Evolutionary conservation across 495 filamentous ascomycete species (phyloP).

Genomic region (Penicillium chermesinum): DNA sequence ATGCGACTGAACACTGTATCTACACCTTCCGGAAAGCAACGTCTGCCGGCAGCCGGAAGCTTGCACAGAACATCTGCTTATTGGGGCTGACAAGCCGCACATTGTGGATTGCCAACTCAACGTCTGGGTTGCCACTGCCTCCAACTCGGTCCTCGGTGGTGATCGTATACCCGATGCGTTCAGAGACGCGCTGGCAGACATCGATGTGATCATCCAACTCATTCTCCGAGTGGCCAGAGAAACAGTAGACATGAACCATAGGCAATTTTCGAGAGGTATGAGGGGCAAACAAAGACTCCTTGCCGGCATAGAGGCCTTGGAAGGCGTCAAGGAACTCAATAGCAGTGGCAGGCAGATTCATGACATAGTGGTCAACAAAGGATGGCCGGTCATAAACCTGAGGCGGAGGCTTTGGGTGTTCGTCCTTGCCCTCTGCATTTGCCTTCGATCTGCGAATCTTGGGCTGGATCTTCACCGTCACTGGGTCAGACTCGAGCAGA

Average conservation of each 20-base stretch:
- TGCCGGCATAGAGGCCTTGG: constrained; percentile 69
- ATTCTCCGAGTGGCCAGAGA: constrained; percentile 69
- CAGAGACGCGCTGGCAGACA: constrained; percentile 64
- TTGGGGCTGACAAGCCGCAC: constrained; percentile 86
- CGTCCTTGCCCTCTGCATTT: constrained; percentile 16
- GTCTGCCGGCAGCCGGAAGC: constrained; percentile 73
- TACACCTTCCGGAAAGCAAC: constrained; percentile 62
- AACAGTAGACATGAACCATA: constrained; percentile 88
- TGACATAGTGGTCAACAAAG: constrained; percentile 83
- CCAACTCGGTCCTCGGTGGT: constrained; percentile 50
- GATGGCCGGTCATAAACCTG: constrained; percentile 51
- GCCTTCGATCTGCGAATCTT: constrained; percentile 15
- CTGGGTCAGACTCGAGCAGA: constrained; percentile 49
- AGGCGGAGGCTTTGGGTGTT: constrained; percentile 29
- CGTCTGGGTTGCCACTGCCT: constrained; percentile 36
- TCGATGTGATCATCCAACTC: constrained; percentile 54
- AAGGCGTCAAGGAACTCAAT: constrained; percentile 82
- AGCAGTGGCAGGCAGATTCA: constrained; percentile 92
- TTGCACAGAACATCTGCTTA: constrained; percentile 96
- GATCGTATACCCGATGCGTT: constrained; percentile 57
- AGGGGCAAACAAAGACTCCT: constrained; percentile 60
- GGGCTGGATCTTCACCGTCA: constrained; percentile 41
- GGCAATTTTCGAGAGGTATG: constrained; percentile 58
- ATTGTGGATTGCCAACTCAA: constrained; percentile 63
- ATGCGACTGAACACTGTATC: constrained; percentile 7